Base-by-base conservation (phyloP, 768 basidiomycete species). In the Russula vinacea region DNA sequence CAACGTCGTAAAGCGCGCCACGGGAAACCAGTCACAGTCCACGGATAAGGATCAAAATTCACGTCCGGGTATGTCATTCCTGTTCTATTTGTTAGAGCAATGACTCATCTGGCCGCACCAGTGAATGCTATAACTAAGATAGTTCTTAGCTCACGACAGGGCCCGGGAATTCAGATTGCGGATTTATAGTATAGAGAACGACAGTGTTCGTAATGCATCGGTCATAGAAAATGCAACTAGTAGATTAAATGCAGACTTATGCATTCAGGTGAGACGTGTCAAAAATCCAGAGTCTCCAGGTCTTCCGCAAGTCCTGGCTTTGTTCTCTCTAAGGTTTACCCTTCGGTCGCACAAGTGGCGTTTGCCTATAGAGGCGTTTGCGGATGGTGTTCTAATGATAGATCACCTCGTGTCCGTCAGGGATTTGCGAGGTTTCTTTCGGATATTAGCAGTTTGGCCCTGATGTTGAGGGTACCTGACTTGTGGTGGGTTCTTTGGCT, bases 91-190 rank as follows among this genome's bases (percentile, higher is more conserved):
- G 8, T 54, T 29, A 29, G 16, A 29, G 60, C 44, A 35, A 58
- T 42, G 52, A 56, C 56, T 35, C 24, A 29, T 17, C 32, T 60
- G 10, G 33, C 14, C 37, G 42, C 65, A 37, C 4, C 67, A 91
- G 90, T 85, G 57, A 92, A 87, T 42, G 79, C 85, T 10, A 91
- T 97, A 71, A 81, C 78, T n/a, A 86, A 85, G 68, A 89, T 94
- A 26, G 80, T 92, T 70, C 82, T 97, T 45, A 95, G 92, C 74
- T 90, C 93, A 29, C 83, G 83, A 33, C 88, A 88, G 69, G 92
- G 92, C 19, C 94, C 94, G n/a, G 89, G 90, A 17, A 94, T 97
- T 74, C 88, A 84, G 70, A 83, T 97, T 74, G 83, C 84, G 60
- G 94, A 94, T 78, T 79, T 83, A 65, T 90, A 82, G 75, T 24